A percentile compares a stretch with the other conserved stretches of the same genome.
These are phyloP conservation scores for Cystofilobasidium macerans DNA, from an alignment of 768 basidiomycete species.

Conservation along the genomic window DNA sequence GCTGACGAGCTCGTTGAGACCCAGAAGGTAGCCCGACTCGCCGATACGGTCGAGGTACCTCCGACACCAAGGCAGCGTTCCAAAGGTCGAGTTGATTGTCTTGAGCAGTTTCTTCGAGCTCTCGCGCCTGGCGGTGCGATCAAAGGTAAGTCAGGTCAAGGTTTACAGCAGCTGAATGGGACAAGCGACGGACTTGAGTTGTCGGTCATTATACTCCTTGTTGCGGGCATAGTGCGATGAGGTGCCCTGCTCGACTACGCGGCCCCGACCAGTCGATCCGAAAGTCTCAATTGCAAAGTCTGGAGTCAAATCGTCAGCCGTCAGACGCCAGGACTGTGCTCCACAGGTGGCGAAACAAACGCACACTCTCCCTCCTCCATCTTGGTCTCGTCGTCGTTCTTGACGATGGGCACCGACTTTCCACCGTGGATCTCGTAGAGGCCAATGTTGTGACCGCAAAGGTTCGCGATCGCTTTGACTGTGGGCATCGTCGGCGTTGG, in stretches of 20 bases:
- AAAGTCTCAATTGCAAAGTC: conserved; percentile 98
- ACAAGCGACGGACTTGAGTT: conserved; percentile 49
- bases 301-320: neutral
- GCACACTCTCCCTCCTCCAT: conserved; percentile 94
- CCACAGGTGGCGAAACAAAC: neutral
- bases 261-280: conserved; percentile 86
- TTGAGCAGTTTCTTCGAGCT: conserved; percentile 76
- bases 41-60: conserved; percentile 86
- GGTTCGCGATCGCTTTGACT: conserved; percentile 89
- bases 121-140: conserved; percentile 48
- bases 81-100: conserved; percentile 83
- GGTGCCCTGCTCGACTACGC: conserved; percentile 81
- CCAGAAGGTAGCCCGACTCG: conserved; percentile 84
- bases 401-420: conserved; percentile 82
- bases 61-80: conserved; percentile 88
- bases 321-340: neutral
- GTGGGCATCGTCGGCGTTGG: conserved; percentile 7
- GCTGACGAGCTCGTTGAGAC: conserved; percentile 75
- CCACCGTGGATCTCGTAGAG: conserved; percentile 81
- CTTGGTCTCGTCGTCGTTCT: conserved; percentile 77
- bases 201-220: conserved; percentile 13
- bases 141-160: neutral
- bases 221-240: conserved; percentile 74
- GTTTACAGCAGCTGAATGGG: conserved; percentile 9
- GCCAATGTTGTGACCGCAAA: conserved; percentile 88